Conservation (phyloP, 2,329 filamentous ascomycete species). For the Aspergillus sp. region DNA sequence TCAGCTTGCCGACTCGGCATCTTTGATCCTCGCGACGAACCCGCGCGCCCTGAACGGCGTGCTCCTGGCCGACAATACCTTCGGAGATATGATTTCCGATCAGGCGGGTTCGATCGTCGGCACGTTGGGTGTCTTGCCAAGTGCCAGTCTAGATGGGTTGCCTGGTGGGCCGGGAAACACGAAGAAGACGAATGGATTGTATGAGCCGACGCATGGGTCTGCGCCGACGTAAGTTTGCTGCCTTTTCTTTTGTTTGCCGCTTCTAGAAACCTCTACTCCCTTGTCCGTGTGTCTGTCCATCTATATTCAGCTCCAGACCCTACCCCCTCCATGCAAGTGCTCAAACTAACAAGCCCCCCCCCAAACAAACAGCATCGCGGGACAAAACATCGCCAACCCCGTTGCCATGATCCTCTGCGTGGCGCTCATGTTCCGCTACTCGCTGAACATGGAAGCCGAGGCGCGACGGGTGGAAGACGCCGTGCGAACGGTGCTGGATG, state of each 20-base stretch:
- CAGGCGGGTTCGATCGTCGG: constrained; percentile 89
- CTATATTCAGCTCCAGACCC: no score
- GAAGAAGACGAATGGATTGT: constrained; percentile 77
- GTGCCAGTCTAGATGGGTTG: constrained; percentile 77
- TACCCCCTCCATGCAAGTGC: background rate
- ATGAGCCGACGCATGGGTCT: constrained; percentile 82
- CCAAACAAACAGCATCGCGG: constrained; percentile 66
- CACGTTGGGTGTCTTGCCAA: constrained; percentile 79
- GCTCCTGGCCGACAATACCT: constrained; percentile 84
- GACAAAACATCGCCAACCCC: constrained; percentile 83
- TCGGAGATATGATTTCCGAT: constrained; percentile 90
- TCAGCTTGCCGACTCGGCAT: constrained; percentile 86
- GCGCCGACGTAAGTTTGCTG: constrained; percentile 36
- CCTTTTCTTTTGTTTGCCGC: background rate
- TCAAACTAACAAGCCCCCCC: background rate
- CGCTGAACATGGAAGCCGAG: constrained; percentile 72
- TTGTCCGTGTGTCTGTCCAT: no score
- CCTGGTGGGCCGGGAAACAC: constrained; percentile 63
- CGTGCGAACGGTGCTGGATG: constrained; percentile 73
- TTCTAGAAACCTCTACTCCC: no score
- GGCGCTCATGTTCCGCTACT: constrained; percentile 93
- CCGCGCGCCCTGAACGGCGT: constrained; percentile 80
- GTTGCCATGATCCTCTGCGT: constrained; percentile 85
- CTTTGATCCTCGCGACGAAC: constrained; percentile 91
- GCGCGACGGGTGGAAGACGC: constrained; percentile 76